Base-by-base conservation (phyloP, 345 rosid genomes). In the Populus davidiana region DNA sequence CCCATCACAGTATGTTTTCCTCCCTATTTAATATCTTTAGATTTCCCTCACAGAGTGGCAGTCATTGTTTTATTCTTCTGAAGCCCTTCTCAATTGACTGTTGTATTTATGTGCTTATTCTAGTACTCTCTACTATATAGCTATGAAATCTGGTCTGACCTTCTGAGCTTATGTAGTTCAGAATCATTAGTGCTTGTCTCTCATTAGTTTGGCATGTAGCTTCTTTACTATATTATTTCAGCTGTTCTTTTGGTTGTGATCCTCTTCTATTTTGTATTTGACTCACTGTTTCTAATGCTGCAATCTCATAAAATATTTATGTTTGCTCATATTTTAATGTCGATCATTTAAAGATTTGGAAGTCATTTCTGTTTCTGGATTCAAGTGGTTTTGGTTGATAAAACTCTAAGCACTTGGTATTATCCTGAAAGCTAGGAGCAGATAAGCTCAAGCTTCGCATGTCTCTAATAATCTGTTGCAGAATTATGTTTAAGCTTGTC, bases 1-100 rank as follows among this genome's bases (percentile, higher is more conserved):
- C 74, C 89, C 90, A 27, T 88, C 95, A 75, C 97, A 90, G 99
- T 94, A 86, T 78, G 95, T 84, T 61, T 12, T 56, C 5, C 59
- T 72, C 59, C 66, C 23, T 39, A 5, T 43, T 52, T 59, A 6
- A 41, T 44, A 11, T 27, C 16, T 12, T 38, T 47, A 36, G 27
- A 31, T 31, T 77, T 76, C 44, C 52, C 9, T 5, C 31, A 35
- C 31, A 35, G 7, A 72, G 75, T 12, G 50, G 35, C 66, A 9
- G 29, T 43, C 47, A 64, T 41, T 74, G 50, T 74, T 20, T 23
- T n/a, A 20, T 54, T 10, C 25, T 56, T n/a, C 23, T 56, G 44
- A 10, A 41, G 5, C 63, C 10, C 63, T n/a, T 8, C 63, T 56
- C 27, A 56, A 21, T 56, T 47, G 23, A n/a, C 63, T 2, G 4